Base-by-base conservation (phyloP, 345 rosid genomes). In the Populus tremula region DNA sequence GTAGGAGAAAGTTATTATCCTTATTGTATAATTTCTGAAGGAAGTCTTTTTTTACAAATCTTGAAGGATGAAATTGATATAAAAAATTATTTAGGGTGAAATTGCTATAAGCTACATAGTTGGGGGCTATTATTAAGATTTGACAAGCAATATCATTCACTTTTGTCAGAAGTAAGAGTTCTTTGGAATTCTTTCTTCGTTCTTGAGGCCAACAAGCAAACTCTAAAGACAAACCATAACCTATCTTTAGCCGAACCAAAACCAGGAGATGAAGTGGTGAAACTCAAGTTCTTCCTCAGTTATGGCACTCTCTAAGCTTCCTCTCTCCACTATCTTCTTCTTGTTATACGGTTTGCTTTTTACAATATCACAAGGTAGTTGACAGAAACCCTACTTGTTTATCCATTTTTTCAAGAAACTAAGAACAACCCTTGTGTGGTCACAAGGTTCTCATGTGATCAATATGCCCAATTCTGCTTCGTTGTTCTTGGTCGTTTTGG, bases 251-350 rank as follows among this genome's bases (percentile, higher is more conserved):
- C 87, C 59, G 87, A 83, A 67, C 78, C 81, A 73, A 91, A 85
- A 85, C 61, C 82, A 27, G 90, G 85, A 77, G 89, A 83, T 23
- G 85, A 75, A 78, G 83, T 76, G 62, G 75, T 61, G 70, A 82
- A 82, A 50, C 83, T 87, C 77, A 74, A 78, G 81, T 77, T 87
- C 86, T 84, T 83, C 87, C 86, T 81, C 90, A 87, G 35, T 61
- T 29, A 91, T 92, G 96, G 90, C 88, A 81, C 64, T 38, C 84
- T 84, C 87, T 91, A 87, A 78, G 82, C 75, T 83, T 69, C 7
- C 71, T 76, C 0, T 74, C 81, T 20, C 50, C 79, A 63, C 80
- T 38, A 6, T 83, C 87, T n/a, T 85, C 78, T 63, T 65, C 38
- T 11, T 81, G 29, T 38, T 77, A 33, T 59, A 7, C 73, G 56